Conservation (phyloP, 2,329 filamentous ascomycete species). For the Amylocarpus encephaloides region DNA sequence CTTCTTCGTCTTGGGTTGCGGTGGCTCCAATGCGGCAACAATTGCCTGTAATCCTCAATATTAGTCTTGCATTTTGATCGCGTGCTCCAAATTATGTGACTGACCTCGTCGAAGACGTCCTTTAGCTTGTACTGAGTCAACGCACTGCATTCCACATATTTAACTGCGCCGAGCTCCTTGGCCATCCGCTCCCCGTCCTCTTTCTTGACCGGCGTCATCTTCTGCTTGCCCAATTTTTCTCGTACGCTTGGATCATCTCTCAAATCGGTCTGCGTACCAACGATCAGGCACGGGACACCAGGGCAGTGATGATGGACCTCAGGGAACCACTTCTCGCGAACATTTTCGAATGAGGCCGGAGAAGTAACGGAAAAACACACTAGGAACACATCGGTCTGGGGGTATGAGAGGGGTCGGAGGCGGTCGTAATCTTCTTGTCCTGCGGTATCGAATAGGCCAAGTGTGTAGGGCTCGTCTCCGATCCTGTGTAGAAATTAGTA, state of each 20-base stretch:
- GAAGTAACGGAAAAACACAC: conserved; percentile 99
- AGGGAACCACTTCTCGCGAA: conserved; percentile 97
- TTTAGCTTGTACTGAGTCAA: conserved; percentile 98
- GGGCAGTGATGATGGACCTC: conserved; percentile 99
- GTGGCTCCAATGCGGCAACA: conserved; percentile 88
- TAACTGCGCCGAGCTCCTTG: conserved; percentile 93
- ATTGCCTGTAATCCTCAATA: conserved; percentile 63
- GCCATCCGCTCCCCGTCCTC: conserved; percentile 96
- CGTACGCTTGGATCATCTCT: conserved; percentile 79
- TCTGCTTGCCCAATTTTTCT: conserved; percentile 91
- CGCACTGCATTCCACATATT: conserved; percentile 98
- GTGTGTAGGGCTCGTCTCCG: conserved; percentile 94
- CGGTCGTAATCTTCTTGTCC: conserved; percentile 99
- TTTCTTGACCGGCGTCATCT: conserved; percentile 87
- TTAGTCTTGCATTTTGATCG: conserved; percentile 11
- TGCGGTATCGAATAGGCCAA: conserved; percentile 96
- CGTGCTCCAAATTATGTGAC: conserved; percentile 22
- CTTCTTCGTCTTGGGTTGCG: conserved; percentile 69
- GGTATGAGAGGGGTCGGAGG: conserved; percentile 91
- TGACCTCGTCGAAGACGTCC: conserved; percentile 97
- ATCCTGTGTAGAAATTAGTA: conserved; percentile 59
- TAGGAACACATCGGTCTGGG: conserved; percentile 97
- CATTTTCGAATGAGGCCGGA: conserved; percentile 97
- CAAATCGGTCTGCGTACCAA: conserved; percentile 95
- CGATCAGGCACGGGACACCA: conserved; percentile 93